A percentile compares a stretch with the other conserved stretches of the same genome.
Conservation (phyloP, 2,329 filamentous ascomycete genomes). For the Leptographium radiaticola region DNA sequence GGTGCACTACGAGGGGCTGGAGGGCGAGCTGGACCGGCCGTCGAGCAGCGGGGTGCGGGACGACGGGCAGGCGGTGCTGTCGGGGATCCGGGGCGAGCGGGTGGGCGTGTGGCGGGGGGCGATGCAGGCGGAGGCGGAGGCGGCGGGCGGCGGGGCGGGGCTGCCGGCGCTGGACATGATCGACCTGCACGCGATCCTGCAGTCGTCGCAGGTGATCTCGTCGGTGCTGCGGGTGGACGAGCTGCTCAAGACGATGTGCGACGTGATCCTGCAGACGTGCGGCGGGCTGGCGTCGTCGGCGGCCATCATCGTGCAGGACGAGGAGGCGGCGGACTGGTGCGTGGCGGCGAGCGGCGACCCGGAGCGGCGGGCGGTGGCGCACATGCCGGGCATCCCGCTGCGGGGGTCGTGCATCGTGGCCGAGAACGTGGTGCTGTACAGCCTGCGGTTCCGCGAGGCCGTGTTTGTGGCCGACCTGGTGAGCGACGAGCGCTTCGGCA, state of each 20-base stretch:
- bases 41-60: constrained; percentile 17
- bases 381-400: constrained; percentile 51
- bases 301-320: constrained; percentile 61
- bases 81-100: constrained; percentile 41
- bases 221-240: constrained; percentile 65
- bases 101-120: constrained; percentile 52
- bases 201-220: constrained; percentile 68
- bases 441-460: constrained; percentile 60
- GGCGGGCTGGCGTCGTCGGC: constrained; percentile 57
- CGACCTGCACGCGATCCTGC: constrained; percentile 64
- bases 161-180: constrained; percentile 72
- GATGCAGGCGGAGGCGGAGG: constrained; percentile 38
- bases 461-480: constrained; percentile 64
- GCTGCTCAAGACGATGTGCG: constrained; percentile 67
- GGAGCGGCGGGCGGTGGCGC: constrained; percentile 53
- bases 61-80: constrained; percentile 23
- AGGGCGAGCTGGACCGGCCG: constrained; percentile 30
- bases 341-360: constrained; percentile 63
- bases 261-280: constrained; percentile 67
- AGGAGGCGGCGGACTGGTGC: constrained; percentile 50
- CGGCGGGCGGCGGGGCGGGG: constrained; percentile 35
- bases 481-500: constrained; percentile 65
- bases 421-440: constrained; percentile 65
- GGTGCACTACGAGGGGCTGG: constrained; percentile 35
- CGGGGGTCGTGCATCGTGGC: constrained; percentile 56